Evolutionary conservation across 495 filamentous ascomycete genomes (phyloP), one percentile per base, ranked within the genome.

Genomic region (Tuber aestivum): DNA sequence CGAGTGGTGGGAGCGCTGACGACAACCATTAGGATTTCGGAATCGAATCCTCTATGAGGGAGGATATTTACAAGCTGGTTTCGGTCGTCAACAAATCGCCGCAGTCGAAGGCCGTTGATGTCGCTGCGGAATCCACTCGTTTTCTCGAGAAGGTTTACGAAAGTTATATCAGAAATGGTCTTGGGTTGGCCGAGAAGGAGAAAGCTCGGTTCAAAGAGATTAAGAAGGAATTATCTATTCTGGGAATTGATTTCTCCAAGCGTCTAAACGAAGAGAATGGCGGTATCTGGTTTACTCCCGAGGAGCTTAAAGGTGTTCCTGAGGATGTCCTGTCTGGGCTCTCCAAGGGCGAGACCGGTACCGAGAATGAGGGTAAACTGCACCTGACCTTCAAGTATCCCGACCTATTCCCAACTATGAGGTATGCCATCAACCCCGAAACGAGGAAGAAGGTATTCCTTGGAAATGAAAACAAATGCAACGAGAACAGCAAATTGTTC

Each of bases 401-500:
- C 6, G 89, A 90, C 78, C 83, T 89, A n/a, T 87, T 89, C 81
- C 89, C 89, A 3, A 85, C 87, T 1, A 83, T 90, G 77, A 90
- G 89, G 82, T 89, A 87, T 70, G 88, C 87, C 41, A 85, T 86
- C 78, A 86, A 88, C 80, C 82, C 86, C 6, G 88, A 89, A 73
- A 87, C 86, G 3, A 85, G 89, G 69, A 85, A 85, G 80, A 86
- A 84, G 61, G 77, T 90, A 56, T 90, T 89, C 72, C 85, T 90
- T 78, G 86, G 86, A 4, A 90, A 89, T 73, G 90, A 91, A 85
- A 94, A 94, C 85, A 92, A 93, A 89, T 93, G 90, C 85, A 94
- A 95, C 82, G 85, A 92, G 82, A 99, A 99, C 81, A 89, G 91
- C 9, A 89, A 91, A 0, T 86, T 99, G 27, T 98, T 99, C 87